Conservation (phyloP, 257 asterid species). For the Ehretia macrophylla region DNA sequence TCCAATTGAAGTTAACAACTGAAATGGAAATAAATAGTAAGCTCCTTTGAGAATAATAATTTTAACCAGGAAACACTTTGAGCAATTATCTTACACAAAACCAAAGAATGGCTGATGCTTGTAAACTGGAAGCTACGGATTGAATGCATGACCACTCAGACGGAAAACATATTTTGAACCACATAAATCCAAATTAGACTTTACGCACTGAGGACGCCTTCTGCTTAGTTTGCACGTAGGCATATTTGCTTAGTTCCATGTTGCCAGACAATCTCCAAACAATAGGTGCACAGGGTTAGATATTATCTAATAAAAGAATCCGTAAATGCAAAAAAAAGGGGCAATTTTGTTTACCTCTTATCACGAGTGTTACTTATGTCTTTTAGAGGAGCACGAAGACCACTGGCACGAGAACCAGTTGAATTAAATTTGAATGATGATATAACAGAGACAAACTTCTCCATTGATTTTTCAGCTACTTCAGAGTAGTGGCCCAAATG, state of each 20-base stretch:
- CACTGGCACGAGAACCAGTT: constrained; percentile 87
- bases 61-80: not conserved
- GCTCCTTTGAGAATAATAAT: not conserved
- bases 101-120: not conserved
- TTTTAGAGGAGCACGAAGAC: constrained; percentile 92
- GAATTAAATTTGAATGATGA: constrained; percentile 74
- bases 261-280: constrained; percentile 32
- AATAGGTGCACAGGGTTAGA: not conserved
- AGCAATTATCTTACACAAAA: not conserved
- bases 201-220: constrained; percentile 26
- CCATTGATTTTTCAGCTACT: constrained; percentile 84
- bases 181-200: constrained; percentile 10
- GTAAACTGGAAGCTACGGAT: too few species aligned
- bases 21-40: not conserved
- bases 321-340: not conserved
- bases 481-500: constrained; percentile 70
- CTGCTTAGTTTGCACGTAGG: constrained; percentile 33
- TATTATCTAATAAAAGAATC: constrained; percentile 3
- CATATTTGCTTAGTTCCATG: constrained; percentile 41
- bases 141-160: too few species aligned
- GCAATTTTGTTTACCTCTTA: constrained; percentile 38
- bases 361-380: constrained; percentile 55
- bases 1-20: not conserved
- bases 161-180: too few species aligned
- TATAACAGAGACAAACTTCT: constrained; percentile 64